Conservation (phyloP, 805 yeast species). For the Yarrowia deformans region DNA sequence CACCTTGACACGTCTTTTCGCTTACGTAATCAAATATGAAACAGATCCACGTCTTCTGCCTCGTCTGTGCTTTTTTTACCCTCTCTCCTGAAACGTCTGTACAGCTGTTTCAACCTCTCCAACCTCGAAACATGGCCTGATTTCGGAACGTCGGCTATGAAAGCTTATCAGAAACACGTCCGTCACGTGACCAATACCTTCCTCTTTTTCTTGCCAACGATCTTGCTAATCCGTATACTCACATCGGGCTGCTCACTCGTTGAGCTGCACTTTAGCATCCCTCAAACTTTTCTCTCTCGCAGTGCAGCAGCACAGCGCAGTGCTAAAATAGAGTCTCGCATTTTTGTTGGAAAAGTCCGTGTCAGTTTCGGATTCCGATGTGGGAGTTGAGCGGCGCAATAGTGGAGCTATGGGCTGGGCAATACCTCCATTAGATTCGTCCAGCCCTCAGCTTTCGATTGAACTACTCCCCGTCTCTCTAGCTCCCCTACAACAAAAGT, state of each 20-base stretch:
- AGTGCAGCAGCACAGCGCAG: background rate
- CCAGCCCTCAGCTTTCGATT: no score
- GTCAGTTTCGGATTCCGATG: background rate
- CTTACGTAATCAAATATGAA: background rate
- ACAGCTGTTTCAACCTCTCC: constrained; percentile 5
- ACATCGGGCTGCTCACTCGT: constrained; percentile 6
- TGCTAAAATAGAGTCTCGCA: background rate
- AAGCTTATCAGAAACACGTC: background rate
- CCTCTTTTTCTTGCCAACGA: background rate
- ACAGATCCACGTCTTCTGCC: background rate
- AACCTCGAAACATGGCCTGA: background rate
- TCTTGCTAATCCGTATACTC: background rate
- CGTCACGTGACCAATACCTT: background rate
- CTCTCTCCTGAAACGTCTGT: constrained; percentile 10
- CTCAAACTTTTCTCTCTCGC: background rate
- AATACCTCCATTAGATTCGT: no score
- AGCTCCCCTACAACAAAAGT: background rate
- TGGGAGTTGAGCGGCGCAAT: no score
- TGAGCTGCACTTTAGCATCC: constrained; percentile 5
- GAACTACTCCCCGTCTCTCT: background rate
- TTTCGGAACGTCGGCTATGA: background rate
- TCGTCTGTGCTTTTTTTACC: background rate
- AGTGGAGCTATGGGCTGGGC: no score
- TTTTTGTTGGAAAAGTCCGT: background rate
- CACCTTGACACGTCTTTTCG: no score